Conservation (phyloP, 2,329 filamentous ascomycete genomes). For the Fusarium hainanense region DNA sequence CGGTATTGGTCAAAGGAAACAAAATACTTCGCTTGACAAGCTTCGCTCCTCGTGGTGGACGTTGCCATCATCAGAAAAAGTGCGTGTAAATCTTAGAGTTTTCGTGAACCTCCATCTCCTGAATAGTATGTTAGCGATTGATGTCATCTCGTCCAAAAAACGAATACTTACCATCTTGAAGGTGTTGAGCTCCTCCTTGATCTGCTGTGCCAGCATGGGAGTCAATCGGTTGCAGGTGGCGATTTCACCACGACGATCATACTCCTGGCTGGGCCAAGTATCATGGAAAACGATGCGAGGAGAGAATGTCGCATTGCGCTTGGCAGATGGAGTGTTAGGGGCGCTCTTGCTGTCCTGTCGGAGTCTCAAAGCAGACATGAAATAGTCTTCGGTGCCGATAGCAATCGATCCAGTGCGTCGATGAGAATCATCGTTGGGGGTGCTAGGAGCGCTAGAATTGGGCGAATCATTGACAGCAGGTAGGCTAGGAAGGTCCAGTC, state of each 20-base stretch:
- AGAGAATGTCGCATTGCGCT: constrained; percentile 80
- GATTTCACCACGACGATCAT: constrained; percentile 94
- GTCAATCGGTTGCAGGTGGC: constrained; percentile 98
- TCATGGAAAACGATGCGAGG: constrained; percentile 95
- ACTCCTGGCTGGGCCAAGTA: constrained; percentile 95
- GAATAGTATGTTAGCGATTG: constrained; percentile 52
- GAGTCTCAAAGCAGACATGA: constrained; percentile 79
- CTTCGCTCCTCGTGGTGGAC: constrained; percentile 40
- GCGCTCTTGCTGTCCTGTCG: constrained; percentile 82
- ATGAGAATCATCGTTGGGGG: constrained; percentile 81
- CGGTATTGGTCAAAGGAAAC: constrained; percentile 43
- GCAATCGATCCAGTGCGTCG: constrained; percentile 76
- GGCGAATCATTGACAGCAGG: constrained; percentile 80
- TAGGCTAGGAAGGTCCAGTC: constrained; percentile 69
- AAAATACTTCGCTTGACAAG: constrained; percentile 42
- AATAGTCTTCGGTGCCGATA: constrained; percentile 89
- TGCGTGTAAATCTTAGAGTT: constrained; percentile 99
- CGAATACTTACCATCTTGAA: constrained; percentile 82
- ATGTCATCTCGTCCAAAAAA: constrained; percentile 1
- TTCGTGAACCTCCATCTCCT: constrained; percentile 99
- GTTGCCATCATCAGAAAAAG: constrained; percentile 83
- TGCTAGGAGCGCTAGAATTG: constrained; percentile 86
- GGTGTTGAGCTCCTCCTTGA: constrained; percentile 98
- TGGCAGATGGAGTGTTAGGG: constrained; percentile 77
- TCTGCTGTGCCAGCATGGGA: constrained; percentile 96